Base-by-base conservation (phyloP, 169 alveolate genomes). In the Plasmodium knowlesi region DNA sequence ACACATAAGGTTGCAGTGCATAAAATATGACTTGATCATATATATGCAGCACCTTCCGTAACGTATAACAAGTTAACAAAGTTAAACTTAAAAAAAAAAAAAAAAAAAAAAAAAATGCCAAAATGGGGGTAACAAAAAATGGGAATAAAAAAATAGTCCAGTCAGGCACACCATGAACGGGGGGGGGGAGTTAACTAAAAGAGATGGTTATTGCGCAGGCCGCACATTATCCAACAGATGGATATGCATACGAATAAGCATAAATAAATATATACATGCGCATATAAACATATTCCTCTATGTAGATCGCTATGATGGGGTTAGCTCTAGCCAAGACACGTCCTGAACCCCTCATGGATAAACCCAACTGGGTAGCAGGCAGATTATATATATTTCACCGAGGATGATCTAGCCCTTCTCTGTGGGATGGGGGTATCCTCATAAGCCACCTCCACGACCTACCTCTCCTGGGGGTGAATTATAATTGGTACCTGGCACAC, bases 401-500 rank as follows among this genome's bases (percentile, higher is more conserved):
- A 28, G 25, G 32, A 22, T 61, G 34, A 22, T 6, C 19, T 14
- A 5, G n/a, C 30, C 73, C 6, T 0, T n/a, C 1, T 19, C 1
- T n/a, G 14, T 5, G 34, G 25, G 74, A n/a, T n/a, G 74, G 37
- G 32, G 14, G 19, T 5, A 57, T 54, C 25, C 19, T 61, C 32
- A 61, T 9, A 61, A 19, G 74, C 32, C 74, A 14, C 32, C 74
- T 12, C 54, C 12, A 16, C 54, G 16, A 43, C n/a, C n/a, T 43
- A n/a, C n/a, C n/a, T 43, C 16, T 2, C 54, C 32, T 14, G 74
- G 74, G 74, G 92, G 54, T 32, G 78, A 28, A 4, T 89, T 89
- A 57, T n/a, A 43, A 46, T 89, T 89, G 6, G 89, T 34, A 10
- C 61, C 30, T 1, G 88, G 83, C 19, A 46, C 25, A 39, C 82